Conservation (phyloP, 2,329 filamentous ascomycete species). For the Aspergillus sp. region DNA sequence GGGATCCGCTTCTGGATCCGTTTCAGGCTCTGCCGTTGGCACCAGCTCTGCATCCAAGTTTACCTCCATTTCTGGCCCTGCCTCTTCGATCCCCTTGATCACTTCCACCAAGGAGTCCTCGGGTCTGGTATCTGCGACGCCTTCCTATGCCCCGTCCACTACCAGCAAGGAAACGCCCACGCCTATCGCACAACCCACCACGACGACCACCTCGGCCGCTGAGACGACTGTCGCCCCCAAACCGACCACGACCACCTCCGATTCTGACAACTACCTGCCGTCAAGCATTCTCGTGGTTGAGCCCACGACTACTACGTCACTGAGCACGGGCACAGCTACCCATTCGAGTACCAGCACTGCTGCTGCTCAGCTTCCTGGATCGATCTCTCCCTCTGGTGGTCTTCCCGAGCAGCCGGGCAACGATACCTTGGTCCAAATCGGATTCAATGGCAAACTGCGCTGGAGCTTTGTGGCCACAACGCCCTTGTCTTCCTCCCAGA, state of each 20-base stretch:
- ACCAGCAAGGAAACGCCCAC: conserved; percentile 24
- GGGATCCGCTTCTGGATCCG: background rate
- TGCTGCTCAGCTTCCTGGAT: conserved; percentile 68
- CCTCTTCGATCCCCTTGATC: background rate
- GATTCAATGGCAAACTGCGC: conserved; percentile 78
- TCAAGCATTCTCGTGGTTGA: conserved; percentile 34
- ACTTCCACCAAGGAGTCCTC: background rate
- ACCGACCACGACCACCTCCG: conserved; percentile 42
- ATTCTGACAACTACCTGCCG: conserved; percentile 26
- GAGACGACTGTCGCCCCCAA: conserved; percentile 32
- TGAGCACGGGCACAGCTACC: conserved; percentile 27
- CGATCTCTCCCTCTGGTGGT: conserved; percentile 70
- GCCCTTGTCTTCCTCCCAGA: conserved; percentile 74
- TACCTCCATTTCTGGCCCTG: background rate
- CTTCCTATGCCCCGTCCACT: conserved; percentile 12
- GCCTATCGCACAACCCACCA: conserved; percentile 18
- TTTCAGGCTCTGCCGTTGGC: background rate
- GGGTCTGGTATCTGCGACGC: background rate
- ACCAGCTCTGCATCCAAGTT: background rate
- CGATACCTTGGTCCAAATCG: conserved; percentile 75
- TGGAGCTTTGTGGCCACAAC: conserved; percentile 78
- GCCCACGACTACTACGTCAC: conserved; percentile 29
- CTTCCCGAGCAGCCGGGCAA: conserved; percentile 61
- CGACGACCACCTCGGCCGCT: conserved; percentile 21
- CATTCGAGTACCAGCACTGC: conserved; percentile 47